Percentiles rank a stretch among this genome's conserved stretches.
Evolutionary conservation across 2,329 filamentous ascomycete genomes (phyloP).

Genomic region (Talaromyces sp.): DNA sequence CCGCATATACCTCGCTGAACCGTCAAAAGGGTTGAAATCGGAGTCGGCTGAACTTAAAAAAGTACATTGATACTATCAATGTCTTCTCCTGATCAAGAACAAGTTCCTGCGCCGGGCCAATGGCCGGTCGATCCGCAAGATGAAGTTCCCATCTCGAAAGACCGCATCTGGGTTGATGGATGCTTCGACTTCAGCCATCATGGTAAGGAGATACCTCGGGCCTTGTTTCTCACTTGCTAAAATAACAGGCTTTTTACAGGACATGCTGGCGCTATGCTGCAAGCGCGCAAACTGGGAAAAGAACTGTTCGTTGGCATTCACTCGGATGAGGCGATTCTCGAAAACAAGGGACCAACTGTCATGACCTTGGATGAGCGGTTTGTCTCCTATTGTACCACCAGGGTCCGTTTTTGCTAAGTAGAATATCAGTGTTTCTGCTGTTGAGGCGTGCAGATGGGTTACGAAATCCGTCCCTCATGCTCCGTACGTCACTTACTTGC

Average conservation of each 20-base stretch:
- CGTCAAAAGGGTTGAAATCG: background rate
- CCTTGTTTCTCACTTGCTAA: conserved; percentile 5
- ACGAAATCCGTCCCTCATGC: conserved; percentile 78
- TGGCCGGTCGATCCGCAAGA: conserved; percentile 65
- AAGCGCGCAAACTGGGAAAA: conserved; percentile 83
- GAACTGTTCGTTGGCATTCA: conserved; percentile 91
- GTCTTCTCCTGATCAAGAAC: conserved; percentile 21
- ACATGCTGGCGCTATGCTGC: conserved; percentile 93
- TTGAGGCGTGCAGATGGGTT: conserved; percentile 93
- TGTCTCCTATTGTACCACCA: conserved; percentile 16
- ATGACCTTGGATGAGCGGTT: conserved; percentile 88
- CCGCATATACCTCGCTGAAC: background rate
- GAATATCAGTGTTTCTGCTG: conserved; percentile 66
- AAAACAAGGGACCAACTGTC: conserved; percentile 96
- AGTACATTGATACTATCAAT: background rate
- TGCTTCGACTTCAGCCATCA: conserved; percentile 99
- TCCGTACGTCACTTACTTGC: conserved; percentile 89
- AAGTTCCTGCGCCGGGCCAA: conserved; percentile 50
- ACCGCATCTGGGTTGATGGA: conserved; percentile 94
- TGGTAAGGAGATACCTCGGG: conserved; percentile 49
- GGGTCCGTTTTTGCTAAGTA: background rate
- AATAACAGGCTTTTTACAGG: conserved; percentile 47
- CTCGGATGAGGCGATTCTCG: conserved; percentile 89
- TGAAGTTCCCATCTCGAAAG: conserved; percentile 54
- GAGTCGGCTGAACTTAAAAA: background rate